Conservation (phyloP, 2,329 filamentous ascomycete species). For the Alternaria burnsii region DNA sequence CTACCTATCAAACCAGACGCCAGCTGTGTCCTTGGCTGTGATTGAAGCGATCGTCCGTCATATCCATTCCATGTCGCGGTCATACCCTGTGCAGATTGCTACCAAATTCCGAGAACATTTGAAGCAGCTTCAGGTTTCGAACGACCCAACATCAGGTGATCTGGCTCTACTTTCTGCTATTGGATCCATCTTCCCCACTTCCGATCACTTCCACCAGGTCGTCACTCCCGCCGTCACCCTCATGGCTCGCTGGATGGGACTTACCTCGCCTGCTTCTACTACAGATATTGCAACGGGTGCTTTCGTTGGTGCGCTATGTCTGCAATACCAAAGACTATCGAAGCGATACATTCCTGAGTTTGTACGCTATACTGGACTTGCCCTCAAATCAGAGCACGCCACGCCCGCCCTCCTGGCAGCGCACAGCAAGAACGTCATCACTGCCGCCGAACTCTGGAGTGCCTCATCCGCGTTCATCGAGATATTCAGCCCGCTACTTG, state of each 20-base stretch:
- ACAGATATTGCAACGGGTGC: constrained; percentile 76
- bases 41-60: constrained; percentile 86
- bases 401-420: constrained; percentile 62
- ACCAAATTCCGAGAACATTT: constrained; percentile 80
- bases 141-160: constrained; percentile 72
- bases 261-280: constrained; percentile 72
- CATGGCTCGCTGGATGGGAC: constrained; percentile 83
- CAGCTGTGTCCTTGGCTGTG: constrained; percentile 68
- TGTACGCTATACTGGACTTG: constrained; percentile 81
- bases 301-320: constrained; percentile 78
- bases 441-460: constrained; percentile 76
- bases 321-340: constrained; percentile 84
- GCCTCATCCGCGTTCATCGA: constrained; percentile 78
- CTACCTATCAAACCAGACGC: constrained; percentile 62
- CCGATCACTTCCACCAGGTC: constrained; percentile 96
- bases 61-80: constrained; percentile 89
- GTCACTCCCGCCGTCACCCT: constrained; percentile 87
- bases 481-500: constrained; percentile 71
- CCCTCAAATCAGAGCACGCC: constrained; percentile 61
- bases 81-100: constrained; percentile 79
- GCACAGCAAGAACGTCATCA: constrained; percentile 70
- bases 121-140: constrained; percentile 61
- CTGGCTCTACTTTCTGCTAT: constrained; percentile 84
- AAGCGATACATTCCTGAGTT: constrained; percentile 91
- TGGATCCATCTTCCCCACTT: constrained; percentile 87